These are phyloP conservation scores for Lotmaria passim DNA, from an alignment of 208 protist species.

Conservation along the genomic window DNA sequence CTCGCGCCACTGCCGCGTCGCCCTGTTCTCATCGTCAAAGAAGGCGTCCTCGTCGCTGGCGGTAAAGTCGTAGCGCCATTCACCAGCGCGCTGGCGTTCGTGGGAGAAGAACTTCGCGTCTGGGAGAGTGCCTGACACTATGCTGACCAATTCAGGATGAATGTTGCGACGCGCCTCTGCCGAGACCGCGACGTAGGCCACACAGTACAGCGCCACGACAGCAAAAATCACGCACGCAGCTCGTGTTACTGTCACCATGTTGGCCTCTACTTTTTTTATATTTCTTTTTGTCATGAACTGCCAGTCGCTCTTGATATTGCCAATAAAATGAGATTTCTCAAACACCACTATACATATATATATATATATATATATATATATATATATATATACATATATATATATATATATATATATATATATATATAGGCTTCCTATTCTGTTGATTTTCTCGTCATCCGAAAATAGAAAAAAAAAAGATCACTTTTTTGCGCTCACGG, in stretches of 20 bases:
- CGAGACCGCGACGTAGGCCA: background rate
- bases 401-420: too few species aligned
- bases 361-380: too few species aligned
- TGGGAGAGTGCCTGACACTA: constrained; percentile 29
- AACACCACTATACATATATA: too few species aligned
- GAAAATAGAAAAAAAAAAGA: too few species aligned
- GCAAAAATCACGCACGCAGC: background rate
- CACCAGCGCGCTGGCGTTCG: background rate
- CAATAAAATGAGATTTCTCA: too few species aligned
- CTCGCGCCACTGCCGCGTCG: constrained; percentile 39
- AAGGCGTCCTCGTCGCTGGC: constrained; percentile 43
- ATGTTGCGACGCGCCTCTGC: background rate
- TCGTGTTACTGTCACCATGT: background rate
- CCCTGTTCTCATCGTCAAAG: constrained; percentile 57
- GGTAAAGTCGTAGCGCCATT: constrained; percentile 50
- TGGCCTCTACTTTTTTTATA: background rate
- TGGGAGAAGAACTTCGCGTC: constrained; percentile 19
- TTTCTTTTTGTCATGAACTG: too few species aligned
- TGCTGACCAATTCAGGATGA: background rate
- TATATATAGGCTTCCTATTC: too few species aligned
- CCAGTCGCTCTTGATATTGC: too few species aligned
- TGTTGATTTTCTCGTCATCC: too few species aligned
- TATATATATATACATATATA: too few species aligned
- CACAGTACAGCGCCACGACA: background rate
- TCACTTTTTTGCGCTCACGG: too few species aligned